Base-by-base conservation (phyloP, 129 eudicot species). In the Chrysanthemum makinoi region DNA sequence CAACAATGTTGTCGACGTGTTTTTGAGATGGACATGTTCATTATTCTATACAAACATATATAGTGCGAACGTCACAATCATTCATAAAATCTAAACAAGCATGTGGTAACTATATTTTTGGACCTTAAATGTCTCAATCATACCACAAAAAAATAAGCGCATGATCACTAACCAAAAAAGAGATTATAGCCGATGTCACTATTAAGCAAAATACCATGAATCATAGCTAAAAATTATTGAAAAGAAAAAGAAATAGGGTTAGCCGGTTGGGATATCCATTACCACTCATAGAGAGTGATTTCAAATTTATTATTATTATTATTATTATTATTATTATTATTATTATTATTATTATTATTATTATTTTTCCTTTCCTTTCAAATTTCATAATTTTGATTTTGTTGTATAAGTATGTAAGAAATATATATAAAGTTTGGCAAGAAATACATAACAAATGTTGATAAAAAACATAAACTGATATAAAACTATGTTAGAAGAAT, bases 111-210 rank as follows among this genome's bases (percentile, higher is more conserved):
- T 55, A 66, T 51, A 78, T 78, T 46, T 78, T 78, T 68, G 44
- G 72, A 71, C 81, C 77, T 71, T 63, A 78, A 28, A 63, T 64
- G 81, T 78, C 77, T 63, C 72, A 55, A 78, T 78, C 81, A 70
- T 18, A 28, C 77, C 81, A 18, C 70, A 78, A 78, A 78, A 78
- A 33, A 58, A 57, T 55, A 66, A 71, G 48, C 54, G 69, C 62
- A 65, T 44, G 77, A 78, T 78, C 77, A 57, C 82, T 71, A 64
- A 46, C 60, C 6, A 61, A 28, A 14, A 72, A 48, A 48, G 70
- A 61, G 24, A 62, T 69, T 52, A 63, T 18, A 51, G 10, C 52
- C 39, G 71, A 5, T 39, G 82, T 72, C 77, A 64, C 73, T 71
- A 65, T 78, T 71, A 53, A 56, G 61, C 62, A 72, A 72, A 78